Evolutionary conservation across 352 stramenopile genomes (phyloP).

Genomic region (Phytophthora megakarya): DNA sequence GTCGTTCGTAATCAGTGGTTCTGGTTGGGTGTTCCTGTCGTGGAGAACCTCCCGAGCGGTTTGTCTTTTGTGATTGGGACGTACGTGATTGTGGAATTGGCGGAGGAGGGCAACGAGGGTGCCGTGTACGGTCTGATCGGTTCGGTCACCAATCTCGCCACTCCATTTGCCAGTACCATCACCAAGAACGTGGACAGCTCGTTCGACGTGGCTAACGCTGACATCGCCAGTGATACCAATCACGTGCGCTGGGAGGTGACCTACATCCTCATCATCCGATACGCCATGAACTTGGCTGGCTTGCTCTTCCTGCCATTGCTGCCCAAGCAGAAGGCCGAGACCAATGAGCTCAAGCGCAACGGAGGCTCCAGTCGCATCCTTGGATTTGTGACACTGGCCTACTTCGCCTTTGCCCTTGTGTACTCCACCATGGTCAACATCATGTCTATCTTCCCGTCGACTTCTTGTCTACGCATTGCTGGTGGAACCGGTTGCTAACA

Average conservation of each 20-base stretch:
- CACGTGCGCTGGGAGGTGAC: conserved; percentile 47
- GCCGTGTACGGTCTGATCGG: conserved; percentile 47
- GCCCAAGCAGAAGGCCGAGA: conserved; percentile 54
- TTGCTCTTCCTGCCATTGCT: conserved; percentile 48
- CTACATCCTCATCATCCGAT: conserved; percentile 47
- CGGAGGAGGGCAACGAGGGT: conserved; percentile 47
- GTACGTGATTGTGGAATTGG: conserved; percentile 56
- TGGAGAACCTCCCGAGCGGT: conserved; percentile 38
- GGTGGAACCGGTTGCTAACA: conserved; percentile 38
- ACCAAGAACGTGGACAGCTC: conserved; percentile 44
- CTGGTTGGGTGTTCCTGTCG: conserved; percentile 40
- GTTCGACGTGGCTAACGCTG: conserved; percentile 46
- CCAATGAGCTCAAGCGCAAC: conserved; percentile 42
- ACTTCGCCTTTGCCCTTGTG: conserved; percentile 40
- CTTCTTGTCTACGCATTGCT: conserved; percentile 35
- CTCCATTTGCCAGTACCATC: conserved; percentile 46
- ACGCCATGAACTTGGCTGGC: conserved; percentile 37
- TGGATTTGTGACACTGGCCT: conserved; percentile 40
- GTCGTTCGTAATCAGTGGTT: conserved; percentile 57
- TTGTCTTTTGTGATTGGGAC: conserved; percentile 47
- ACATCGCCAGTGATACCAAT: conserved; percentile 47
- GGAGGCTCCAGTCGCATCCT: conserved; percentile 47
- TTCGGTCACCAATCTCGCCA: conserved; percentile 45
- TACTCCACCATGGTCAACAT: conserved; percentile 43
- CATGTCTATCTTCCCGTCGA: conserved; percentile 39